Evolutionary conservation across 495 filamentous ascomycete genomes (phyloP).

Genomic region (Polyplosphaeria fusca): DNA sequence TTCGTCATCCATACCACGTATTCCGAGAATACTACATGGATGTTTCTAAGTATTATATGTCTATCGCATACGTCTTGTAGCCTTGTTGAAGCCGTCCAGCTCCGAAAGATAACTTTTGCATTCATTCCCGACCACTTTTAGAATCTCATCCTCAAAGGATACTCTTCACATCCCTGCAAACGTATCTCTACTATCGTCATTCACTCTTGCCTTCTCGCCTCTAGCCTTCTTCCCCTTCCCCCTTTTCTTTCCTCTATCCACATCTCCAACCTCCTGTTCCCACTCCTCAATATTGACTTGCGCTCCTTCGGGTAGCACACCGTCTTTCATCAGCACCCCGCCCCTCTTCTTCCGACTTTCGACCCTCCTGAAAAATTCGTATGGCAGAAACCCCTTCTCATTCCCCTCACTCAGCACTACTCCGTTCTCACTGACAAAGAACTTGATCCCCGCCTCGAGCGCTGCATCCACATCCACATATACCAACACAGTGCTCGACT

Average conservation of each 20-base stretch:
- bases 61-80: too few relatives aligned
- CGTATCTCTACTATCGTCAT: conserved; percentile 26
- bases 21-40: too few relatives aligned
- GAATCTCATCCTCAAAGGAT: not conserved
- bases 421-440: conserved; percentile 85
- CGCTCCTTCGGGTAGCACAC: conserved; percentile 29
- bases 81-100: too few relatives aligned
- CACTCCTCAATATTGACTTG: conserved; percentile 22
- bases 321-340: conserved; percentile 38
- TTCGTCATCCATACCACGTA: too few relatives aligned
- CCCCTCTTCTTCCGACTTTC: conserved; percentile 37
- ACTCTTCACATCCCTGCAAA: conserved; percentile 18
- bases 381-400: conserved; percentile 36
- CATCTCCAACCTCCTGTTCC: conserved; percentile 20
- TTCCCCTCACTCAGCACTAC: conserved; percentile 47
- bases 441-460: conserved; percentile 63
- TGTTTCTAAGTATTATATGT: too few relatives aligned
- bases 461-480: conserved; percentile 72
- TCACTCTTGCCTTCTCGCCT: conserved; percentile 22
- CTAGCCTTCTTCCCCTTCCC: conserved; percentile 11
- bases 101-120: too few relatives aligned
- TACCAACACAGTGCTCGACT: conserved; percentile 72
- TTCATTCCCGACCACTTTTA: too few relatives aligned
- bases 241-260: conserved; percentile 5
- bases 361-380: conserved; percentile 40